Evolutionary conservation across 2,329 filamentous ascomycete species (phyloP).

Genomic region (Knufia petricola): DNA sequence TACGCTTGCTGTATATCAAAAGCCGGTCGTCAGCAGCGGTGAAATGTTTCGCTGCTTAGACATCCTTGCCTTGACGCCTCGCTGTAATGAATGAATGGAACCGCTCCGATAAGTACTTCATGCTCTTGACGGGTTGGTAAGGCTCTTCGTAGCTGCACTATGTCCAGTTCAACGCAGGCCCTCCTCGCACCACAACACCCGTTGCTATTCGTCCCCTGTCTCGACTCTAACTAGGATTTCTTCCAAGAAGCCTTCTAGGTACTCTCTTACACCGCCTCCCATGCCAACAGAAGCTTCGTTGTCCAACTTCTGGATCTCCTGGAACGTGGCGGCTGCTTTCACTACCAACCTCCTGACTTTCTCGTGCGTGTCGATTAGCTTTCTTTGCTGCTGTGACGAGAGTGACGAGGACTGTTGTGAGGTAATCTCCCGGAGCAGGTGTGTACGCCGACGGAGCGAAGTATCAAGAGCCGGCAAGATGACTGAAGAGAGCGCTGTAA

Average conservation of each 20-base stretch:
- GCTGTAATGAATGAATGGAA: neutral
- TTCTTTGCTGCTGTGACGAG: slow-evolving; percentile 40
- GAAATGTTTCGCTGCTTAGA: too few relatives aligned
- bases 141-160: too few relatives aligned
- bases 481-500: slow-evolving; percentile 82
- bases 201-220: slow-evolving; percentile 57
- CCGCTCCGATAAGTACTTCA: too few relatives aligned
- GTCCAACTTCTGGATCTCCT: slow-evolving; percentile 84
- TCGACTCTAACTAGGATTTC: slow-evolving; percentile 89
- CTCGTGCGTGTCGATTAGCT: slow-evolving; percentile 70
- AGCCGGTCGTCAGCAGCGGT: too few relatives aligned
- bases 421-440: slow-evolving; percentile 41
- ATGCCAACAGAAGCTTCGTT: slow-evolving; percentile 81
- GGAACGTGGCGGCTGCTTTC: slow-evolving; percentile 73
- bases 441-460: slow-evolving; percentile 68
- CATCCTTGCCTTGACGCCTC: neutral
- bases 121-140: too few relatives aligned
- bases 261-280: slow-evolving; percentile 80
- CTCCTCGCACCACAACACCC: neutral
- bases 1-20: too few relatives aligned
- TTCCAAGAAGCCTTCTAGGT: slow-evolving; percentile 84
- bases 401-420: slow-evolving; percentile 17
- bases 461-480: slow-evolving; percentile 89
- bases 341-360: slow-evolving; percentile 70
- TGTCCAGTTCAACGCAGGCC: too few relatives aligned